A percentile compares a stretch with the other conserved stretches of the same genome.
Conservation (phyloP, 1,284 basidiomycete species). For the Heliocybe sulcata region DNA sequence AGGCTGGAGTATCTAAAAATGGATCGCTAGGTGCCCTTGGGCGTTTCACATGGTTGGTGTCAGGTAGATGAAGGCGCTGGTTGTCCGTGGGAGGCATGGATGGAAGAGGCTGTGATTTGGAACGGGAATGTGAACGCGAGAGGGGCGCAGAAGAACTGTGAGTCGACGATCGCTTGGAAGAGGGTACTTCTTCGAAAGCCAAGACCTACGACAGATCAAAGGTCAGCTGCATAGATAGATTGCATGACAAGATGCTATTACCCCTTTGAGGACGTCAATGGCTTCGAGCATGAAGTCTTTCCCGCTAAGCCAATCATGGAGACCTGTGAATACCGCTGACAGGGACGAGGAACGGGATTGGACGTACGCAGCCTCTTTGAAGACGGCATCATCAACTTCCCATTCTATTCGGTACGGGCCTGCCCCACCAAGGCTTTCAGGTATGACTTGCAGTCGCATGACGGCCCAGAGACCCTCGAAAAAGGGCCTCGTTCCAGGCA, state of each 20-base stretch:
- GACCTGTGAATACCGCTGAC: neutral
- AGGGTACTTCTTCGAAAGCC: slow-evolving; percentile 57
- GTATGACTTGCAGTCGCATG: slow-evolving; percentile 66
- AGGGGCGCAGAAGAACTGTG: slow-evolving; percentile 26
- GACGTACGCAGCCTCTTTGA: slow-evolving; percentile 77
- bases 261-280: slow-evolving; percentile 76
- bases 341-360: slow-evolving; percentile 2
- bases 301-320: slow-evolving; percentile 38
- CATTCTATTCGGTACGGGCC: slow-evolving; percentile 60
- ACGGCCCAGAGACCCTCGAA: slow-evolving; percentile 72
- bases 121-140: slow-evolving; percentile 40
- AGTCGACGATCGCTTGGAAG: slow-evolving; percentile 31
- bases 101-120: slow-evolving; percentile 47
- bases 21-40: slow-evolving; percentile 71
- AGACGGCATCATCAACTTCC: slow-evolving; percentile 80
- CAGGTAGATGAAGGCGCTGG: slow-evolving; percentile 28
- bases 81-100: slow-evolving; percentile 23
- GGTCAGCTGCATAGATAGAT: slow-evolving; percentile 3
- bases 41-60: slow-evolving; percentile 42
- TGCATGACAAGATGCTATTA: slow-evolving; percentile 27
- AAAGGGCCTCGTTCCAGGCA: slow-evolving; percentile 77
- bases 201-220: slow-evolving; percentile 20
- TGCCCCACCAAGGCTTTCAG: slow-evolving; percentile 66
- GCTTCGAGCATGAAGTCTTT: slow-evolving; percentile 82
- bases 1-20: slow-evolving; percentile 61